Evolutionary conservation across 805 yeast genomes (phyloP), one percentile per base, ranked within the genome.

Genomic region (Vanderwaltozyma tropicalis): DNA sequence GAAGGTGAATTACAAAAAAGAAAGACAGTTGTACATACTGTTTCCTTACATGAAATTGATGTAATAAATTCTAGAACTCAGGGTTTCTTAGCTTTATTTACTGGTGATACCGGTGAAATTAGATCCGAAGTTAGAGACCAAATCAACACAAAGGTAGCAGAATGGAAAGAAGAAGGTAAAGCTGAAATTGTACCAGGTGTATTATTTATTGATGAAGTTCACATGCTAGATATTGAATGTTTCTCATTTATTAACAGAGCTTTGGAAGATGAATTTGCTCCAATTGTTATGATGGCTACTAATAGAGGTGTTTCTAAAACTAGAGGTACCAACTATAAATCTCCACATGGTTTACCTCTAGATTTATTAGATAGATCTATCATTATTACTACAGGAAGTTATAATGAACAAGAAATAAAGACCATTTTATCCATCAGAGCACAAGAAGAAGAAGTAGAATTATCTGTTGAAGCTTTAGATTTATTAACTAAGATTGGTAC

Each of bases 121-220:
- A 76, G 96, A 47, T 76, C 92, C 15, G 96, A 92, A 61, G 87
- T 92, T 21, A 78, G 99, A 62, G 94, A 85, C 50, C 97, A 92
- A 67, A 94, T 92, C 58, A 92, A 92, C 66, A 79, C 88, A 31
- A 88, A 92, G 65, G 96, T 92, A 37, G 94, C 94, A 16, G 96
- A 92, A 64, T 92, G 96, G 95, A 86, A 83, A 54, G 97, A 92
- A 65, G 97, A 92, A 69, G 97, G 98, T 42, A 92, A 92, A 62
- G 98, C 98, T 10, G 94, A 89, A 59, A 86, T 92, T 47, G 86
- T 86, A 30, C 97, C 98, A 12, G 99, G 99, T 52, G 99, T 92
- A 14, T 68, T 92, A 50, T 92, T 92, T 62, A 87, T 92, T 50
- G 99, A 92, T 63, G 99, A 92, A 66, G 96, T 88, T 35, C 95